Conservation (phyloP, 208 protist species). For the Trypanosoma lewisi region DNA sequence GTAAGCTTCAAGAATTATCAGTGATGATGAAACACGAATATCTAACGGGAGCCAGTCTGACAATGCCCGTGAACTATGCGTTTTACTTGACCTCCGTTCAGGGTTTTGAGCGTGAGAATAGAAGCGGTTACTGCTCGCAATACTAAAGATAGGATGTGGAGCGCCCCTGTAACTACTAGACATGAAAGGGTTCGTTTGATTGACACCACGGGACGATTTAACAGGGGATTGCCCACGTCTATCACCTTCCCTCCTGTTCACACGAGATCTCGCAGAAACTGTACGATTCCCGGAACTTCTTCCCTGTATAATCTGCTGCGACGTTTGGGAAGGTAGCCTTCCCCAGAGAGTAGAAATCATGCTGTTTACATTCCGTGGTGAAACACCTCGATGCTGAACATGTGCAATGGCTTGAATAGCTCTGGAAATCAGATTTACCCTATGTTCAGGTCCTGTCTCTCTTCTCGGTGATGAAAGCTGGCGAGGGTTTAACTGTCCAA, state of each 20-base stretch:
- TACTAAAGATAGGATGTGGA: slow-evolving; percentile 7
- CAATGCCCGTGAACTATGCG: not conserved
- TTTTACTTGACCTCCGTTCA: not conserved
- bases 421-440: not conserved
- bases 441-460: not conserved
- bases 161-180: not conserved
- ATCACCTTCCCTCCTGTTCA: not conserved
- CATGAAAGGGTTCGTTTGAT: not conserved
- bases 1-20: slow-evolving; percentile 2
- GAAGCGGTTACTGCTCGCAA: slow-evolving; percentile 1
- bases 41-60: slow-evolving; percentile 1
- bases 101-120: not conserved
- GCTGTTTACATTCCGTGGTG: not conserved
- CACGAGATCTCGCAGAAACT: not conserved
- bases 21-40: slow-evolving; percentile 4
- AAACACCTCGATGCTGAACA: not conserved
- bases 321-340: not conserved
- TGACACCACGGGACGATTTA: not conserved
- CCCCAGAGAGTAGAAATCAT: not conserved
- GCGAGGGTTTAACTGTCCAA: not conserved
- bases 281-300: not conserved
- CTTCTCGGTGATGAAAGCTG: not conserved
- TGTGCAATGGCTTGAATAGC: slow-evolving; percentile 6
- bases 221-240: not conserved
- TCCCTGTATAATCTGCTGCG: not conserved